Conservation (phyloP, 768 basidiomycete genomes). For the Kwoniella newhampshirensis region DNA sequence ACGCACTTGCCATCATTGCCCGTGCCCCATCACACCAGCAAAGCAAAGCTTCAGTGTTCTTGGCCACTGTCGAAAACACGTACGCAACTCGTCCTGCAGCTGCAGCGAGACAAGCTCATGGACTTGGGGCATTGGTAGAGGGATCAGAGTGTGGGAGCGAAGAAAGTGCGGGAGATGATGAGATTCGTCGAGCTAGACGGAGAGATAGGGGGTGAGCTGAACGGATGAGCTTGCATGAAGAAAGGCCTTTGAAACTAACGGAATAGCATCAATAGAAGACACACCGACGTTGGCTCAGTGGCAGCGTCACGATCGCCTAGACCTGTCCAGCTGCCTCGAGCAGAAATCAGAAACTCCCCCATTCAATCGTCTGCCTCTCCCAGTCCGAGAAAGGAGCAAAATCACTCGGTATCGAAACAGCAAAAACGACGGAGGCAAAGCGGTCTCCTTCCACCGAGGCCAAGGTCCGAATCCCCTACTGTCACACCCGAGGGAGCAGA, state of each 20-base stretch:
- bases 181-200: not conserved
- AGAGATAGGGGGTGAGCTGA: constrained; percentile 11
- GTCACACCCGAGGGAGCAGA: not conserved
- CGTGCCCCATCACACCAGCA: not conserved
- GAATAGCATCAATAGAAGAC: not conserved
- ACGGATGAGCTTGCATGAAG: not conserved
- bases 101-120: constrained; percentile 5
- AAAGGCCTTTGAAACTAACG: not conserved
- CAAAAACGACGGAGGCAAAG: constrained; percentile 20
- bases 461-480: constrained; percentile 3
- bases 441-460: constrained; percentile 10
- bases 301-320: constrained; percentile 18
- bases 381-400: constrained; percentile 11
- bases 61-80: constrained; percentile 9
- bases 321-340: not conserved
- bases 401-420: constrained; percentile 1
- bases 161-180: constrained; percentile 4
- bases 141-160: constrained; percentile 25
- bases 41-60: not conserved
- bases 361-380: constrained; percentile 8
- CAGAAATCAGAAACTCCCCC: constrained; percentile 2
- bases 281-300: constrained; percentile 12
- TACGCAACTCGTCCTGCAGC: constrained; percentile 23
- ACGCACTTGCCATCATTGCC: constrained; percentile 6
- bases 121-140: constrained; percentile 20